Percentiles rank a stretch among this genome's conserved stretches.
phyloP scores from a whole-genome alignment of 2,329 filamentous ascomycete species.

The Exophiala bonariae region DNA sequence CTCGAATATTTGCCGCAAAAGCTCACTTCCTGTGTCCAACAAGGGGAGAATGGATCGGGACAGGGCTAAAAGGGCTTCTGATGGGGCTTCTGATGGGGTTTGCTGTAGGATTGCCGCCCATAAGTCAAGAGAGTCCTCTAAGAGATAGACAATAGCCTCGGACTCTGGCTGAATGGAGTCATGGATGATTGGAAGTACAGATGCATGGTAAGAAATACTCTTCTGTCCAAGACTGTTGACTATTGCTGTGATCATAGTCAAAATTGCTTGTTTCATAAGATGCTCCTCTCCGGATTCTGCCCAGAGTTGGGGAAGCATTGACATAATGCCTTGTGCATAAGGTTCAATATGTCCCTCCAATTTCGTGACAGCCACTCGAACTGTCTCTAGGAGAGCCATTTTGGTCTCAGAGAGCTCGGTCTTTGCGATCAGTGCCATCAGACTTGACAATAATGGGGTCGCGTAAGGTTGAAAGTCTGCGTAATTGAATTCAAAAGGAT shows the following conservation, averaged over 20 bases:
- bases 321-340: constrained; percentile 75
- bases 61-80: constrained; percentile 63
- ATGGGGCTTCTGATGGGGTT: constrained; percentile 59
- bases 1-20: constrained; percentile 61
- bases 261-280: constrained; percentile 89
- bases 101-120: constrained; percentile 76
- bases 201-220: constrained; percentile 73
- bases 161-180: constrained; percentile 77
- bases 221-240: constrained; percentile 81
- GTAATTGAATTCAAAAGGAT: constrained; percentile 79
- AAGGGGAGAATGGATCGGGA: constrained; percentile 65
- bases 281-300: constrained; percentile 80
- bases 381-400: constrained; percentile 83
- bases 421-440: constrained; percentile 77
- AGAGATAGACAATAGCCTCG: constrained; percentile 72
- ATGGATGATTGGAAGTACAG: constrained; percentile 79
- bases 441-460: constrained; percentile 66
- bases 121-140: constrained; percentile 88
- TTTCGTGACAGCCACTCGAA: constrained; percentile 75
- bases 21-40: constrained; percentile 65
- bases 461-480: constrained; percentile 77
- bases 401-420: constrained; percentile 85
- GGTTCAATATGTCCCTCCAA: constrained; percentile 71
- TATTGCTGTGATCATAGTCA: constrained; percentile 80
- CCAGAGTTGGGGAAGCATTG: constrained; percentile 79